Base-by-base conservation (phyloP, 1,284 basidiomycete species). In the Boletus nobilissimus region DNA sequence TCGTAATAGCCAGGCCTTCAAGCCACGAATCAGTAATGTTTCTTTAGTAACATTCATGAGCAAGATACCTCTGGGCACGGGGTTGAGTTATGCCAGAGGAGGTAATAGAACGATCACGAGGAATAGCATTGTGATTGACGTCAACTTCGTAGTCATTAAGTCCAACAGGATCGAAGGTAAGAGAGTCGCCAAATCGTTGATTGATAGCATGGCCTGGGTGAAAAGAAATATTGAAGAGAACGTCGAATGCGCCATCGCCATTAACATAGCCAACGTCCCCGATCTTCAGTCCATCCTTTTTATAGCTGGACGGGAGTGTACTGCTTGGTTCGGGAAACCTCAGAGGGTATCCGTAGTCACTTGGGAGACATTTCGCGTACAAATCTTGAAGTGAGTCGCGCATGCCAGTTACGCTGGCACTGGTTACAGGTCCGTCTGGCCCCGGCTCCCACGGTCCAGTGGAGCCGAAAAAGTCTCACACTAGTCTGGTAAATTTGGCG, bases 181-280 rank as follows among this genome's bases (percentile, higher is more conserved):
- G n/a, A 60, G 57, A 19, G 57, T 10, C 16, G 5, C 57, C 57
- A 26, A 19, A 34, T 11, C 60, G 34, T 36, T 11, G 22, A 46
- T 46, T 19, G 26, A 72, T 62, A 29, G 29, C 16, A 11, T 77
- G 62, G 32, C 72, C 10, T 4, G 9, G 5, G n/a, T 18, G 5
- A 32, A 54, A 26, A 24, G n/a, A 70, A 22, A 79, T 36, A 51
- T 79, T 79, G 38, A 76, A 79, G 19, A 76, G 14, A 19, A 76
- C 67, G 13, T 70, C 16, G 40, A 79, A 76, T 7, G 1, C 6
- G 29, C 77, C 73, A 3, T 36, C 10, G 3, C 1, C 9, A 18
- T 34, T 16, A 9, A 78, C 70, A 24, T 39, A 39, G n/a, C 78
- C 77, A 29, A 79, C 62, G 22, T 79, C 78, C 13, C 78, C 77